Conservation (phyloP, 805 yeast species). For the Cyberlindnera bimundalis region DNA sequence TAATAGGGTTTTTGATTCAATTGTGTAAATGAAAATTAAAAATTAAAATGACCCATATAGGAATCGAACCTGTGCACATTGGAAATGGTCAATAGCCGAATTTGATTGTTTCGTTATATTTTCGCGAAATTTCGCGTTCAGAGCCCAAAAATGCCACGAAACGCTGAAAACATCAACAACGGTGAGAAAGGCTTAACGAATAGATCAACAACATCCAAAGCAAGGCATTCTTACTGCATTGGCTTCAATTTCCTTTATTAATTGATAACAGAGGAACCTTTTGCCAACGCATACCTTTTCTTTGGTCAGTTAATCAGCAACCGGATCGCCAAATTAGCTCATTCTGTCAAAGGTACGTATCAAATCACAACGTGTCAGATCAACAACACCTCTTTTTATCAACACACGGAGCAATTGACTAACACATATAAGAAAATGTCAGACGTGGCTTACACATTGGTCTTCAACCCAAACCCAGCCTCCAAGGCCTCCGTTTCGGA, state of each 20-base stretch:
- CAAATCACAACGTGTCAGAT: not conserved
- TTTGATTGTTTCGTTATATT: not conserved
- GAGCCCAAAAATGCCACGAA: conserved; percentile 1
- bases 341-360: too few species aligned
- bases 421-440: conserved; percentile 19
- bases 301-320: too few species aligned
- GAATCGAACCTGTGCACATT: not conserved
- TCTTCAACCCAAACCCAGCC: conserved; percentile 71
- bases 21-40: too few species aligned
- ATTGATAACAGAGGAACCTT: too few species aligned
- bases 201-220: not conserved
- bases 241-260: too few species aligned
- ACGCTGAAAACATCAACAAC: conserved; percentile 3
- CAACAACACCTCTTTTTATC: too few species aligned
- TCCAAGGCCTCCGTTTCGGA: conserved; percentile 61
- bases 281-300: too few species aligned
- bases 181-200: not conserved
- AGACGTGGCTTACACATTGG: conserved; percentile 66
- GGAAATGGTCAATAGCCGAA: not conserved
- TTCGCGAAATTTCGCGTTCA: not conserved
- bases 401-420: not conserved
- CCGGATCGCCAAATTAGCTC: too few species aligned
- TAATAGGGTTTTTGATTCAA: too few species aligned
- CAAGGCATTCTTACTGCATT: not conserved
- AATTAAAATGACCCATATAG: too few species aligned